Evolutionary conservation across 75 land plant genomes (phyloP).

Genomic region (Chamaecyparis obtusa): DNA sequence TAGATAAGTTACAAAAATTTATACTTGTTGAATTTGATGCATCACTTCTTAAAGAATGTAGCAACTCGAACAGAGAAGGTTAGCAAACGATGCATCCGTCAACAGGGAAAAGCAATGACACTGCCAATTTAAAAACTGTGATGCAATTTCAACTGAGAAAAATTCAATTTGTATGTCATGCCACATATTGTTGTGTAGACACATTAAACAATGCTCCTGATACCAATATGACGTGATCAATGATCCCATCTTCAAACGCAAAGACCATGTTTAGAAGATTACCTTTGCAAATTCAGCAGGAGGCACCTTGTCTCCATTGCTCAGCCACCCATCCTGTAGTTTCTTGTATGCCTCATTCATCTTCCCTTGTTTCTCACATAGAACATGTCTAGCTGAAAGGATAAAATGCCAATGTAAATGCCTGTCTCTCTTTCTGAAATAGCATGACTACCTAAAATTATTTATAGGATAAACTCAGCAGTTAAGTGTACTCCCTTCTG

Average conservation of each 20-base stretch:
- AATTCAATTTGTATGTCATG: background rate
- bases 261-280: background rate
- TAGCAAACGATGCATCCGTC: background rate
- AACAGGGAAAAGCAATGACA: no score
- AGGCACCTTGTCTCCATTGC: slow-evolving; percentile 89
- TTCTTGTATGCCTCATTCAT: slow-evolving; percentile 91
- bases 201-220: background rate
- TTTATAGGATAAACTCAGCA: background rate
- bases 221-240: background rate
- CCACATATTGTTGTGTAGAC: background rate
- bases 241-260: background rate
- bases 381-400: slow-evolving; percentile 67
- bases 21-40: background rate
- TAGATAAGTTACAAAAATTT: background rate
- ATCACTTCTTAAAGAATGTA: background rate
- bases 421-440: background rate
- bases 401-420: slow-evolving; percentile 1
- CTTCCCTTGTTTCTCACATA: slow-evolving; percentile 87
- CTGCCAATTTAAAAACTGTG: background rate
- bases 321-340: slow-evolving; percentile 85
- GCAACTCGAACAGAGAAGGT: background rate
- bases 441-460: background rate
- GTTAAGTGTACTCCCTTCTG: background rate
- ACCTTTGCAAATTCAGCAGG: slow-evolving; percentile 94
- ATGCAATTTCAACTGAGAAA: background rate